phyloP scores from a whole-genome alignment of 306 rosid genomes.

The Coriaria nepalensis region DNA sequence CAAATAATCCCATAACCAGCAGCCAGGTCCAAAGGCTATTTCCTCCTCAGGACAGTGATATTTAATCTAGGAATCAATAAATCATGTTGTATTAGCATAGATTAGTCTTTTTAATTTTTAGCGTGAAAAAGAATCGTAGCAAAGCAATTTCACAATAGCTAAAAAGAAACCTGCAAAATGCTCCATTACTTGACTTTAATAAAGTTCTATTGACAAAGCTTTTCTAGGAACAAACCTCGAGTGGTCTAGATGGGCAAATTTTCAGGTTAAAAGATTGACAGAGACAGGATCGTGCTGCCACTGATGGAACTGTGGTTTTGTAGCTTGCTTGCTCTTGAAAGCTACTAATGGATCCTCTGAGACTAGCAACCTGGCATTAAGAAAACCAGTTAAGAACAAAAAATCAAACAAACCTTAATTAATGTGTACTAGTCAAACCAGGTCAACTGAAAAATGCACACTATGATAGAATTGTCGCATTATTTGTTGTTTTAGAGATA shows the following conservation, averaged over 20 bases:
- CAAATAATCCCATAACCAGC: conserved; percentile 98
- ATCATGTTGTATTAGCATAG: conserved; percentile 11
- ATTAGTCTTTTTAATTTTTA: background rate
- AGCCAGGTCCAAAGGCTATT: conserved; percentile 94
- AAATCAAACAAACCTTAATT: background rate
- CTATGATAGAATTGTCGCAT: no score
- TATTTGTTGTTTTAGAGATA: no score
- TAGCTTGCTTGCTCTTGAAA: conserved; percentile 98
- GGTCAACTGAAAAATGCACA: no score
- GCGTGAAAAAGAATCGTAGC: no score
- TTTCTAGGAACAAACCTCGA: conserved; percentile 39
- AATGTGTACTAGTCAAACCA: no score
- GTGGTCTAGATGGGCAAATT: conserved; percentile 55
- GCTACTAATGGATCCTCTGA: conserved; percentile 91
- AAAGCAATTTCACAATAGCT: no score
- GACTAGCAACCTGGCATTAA: conserved; percentile 72
- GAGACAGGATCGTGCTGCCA: conserved; percentile 46
- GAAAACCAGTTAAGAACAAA: conserved; percentile 6
- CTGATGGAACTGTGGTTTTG: conserved; percentile 65
- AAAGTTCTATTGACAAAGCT: conserved; percentile 5
- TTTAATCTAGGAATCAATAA: conserved; percentile 40
- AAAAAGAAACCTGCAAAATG: no score
- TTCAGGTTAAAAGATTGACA: conserved; percentile 67
- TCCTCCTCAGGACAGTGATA: conserved; percentile 91
- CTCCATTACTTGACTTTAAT: background rate